Base-by-base conservation (phyloP, 176 grass and related monocot species). In the Areca catechu region DNA sequence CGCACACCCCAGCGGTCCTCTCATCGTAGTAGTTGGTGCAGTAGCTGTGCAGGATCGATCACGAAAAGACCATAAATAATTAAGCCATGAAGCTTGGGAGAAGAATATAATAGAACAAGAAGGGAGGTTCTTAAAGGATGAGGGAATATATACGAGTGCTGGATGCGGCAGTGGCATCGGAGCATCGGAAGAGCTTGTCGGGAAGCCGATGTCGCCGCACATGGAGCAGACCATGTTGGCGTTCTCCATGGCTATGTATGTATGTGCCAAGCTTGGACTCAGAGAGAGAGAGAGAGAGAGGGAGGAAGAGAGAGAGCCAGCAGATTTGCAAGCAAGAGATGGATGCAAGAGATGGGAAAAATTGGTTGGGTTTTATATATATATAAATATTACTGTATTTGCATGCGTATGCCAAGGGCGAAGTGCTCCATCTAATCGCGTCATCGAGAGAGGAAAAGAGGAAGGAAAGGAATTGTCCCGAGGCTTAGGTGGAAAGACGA, bases 181-280 rank as follows among this genome's bases (percentile, higher is more conserved):
- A 58, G 70, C 93, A 98, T 48, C 59, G 81, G 81, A 98, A 98
- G 68, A 98, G 87, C 81, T 98, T 98, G 21, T 98, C 93, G 23
- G 83, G 84, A 98, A 98, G 24, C 93, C 93, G 57, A 98, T 72
- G 81, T 98, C 94, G 30, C 94, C 94, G 66, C 94, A 98, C 94
- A 98, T 98, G 68, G 87, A 76, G 61, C 94, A 98, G 54, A 89
- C 87, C 4, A 65, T 75, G 65, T 72, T 61, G 58, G 64, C 28
- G 28, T 62, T 30, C 14, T 24, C 70, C 70, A 72, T 72, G 66
- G 60, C 66, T 4, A 76, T 61, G 5, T 48, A 19, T 3, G 59
- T 16, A 4, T 27, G 15, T 5, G n/a, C n/a, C n/a, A n/a, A 17
- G 4, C 6, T 37, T 34, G 2, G n/a, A 7, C 71, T 72, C 82